A percentile compares a stretch with the other conserved stretches of the same genome.
phyloP scores from a whole-genome alignment of 805 yeast genomes.

The Ogataea methylovora region DNA sequence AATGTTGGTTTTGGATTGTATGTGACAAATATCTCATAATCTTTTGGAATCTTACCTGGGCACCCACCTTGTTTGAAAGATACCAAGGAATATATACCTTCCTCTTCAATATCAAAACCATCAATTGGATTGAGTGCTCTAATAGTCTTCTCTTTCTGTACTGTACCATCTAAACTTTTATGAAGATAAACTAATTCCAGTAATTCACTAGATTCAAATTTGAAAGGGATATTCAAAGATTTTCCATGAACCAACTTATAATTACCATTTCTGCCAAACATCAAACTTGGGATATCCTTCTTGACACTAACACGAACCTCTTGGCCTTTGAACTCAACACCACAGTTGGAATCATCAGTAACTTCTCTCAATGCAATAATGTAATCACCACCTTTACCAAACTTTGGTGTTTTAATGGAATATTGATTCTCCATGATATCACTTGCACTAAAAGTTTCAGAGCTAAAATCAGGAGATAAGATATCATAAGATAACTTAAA shows the following conservation, averaged over 20 bases:
- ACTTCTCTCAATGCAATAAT: constrained; percentile 55
- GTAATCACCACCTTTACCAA: constrained; percentile 67
- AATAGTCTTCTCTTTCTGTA: constrained; percentile 4
- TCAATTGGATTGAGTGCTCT: constrained; percentile 13
- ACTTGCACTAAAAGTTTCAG: constrained; percentile 30
- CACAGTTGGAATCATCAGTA: constrained; percentile 72
- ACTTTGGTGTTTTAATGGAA: constrained; percentile 44
- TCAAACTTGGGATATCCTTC: constrained; percentile 52
- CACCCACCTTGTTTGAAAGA: constrained; percentile 38
- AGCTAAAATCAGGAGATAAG: constrained; percentile 46
- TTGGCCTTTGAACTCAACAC: constrained; percentile 56
- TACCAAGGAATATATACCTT: constrained; percentile 34
- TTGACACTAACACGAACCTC: constrained; percentile 66
- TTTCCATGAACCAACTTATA: constrained; percentile 57
- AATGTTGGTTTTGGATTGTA: constrained; percentile 24
- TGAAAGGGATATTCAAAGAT: constrained; percentile 45
- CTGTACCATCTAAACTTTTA: constrained; percentile 14
- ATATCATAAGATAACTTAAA: constrained; percentile 64
- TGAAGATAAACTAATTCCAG: constrained; percentile 25
- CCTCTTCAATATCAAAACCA: constrained; percentile 27
- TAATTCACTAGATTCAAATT: constrained; percentile 23
- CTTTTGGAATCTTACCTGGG: constrained; percentile 28
- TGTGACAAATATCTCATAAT: constrained; percentile 14
- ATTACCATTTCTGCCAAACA: constrained; percentile 22
- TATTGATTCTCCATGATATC: constrained; percentile 31